These are phyloP conservation scores for Tetrahymena malaccensis DNA, from an alignment of 73 alveolate species.

Conservation along the genomic window DNA sequence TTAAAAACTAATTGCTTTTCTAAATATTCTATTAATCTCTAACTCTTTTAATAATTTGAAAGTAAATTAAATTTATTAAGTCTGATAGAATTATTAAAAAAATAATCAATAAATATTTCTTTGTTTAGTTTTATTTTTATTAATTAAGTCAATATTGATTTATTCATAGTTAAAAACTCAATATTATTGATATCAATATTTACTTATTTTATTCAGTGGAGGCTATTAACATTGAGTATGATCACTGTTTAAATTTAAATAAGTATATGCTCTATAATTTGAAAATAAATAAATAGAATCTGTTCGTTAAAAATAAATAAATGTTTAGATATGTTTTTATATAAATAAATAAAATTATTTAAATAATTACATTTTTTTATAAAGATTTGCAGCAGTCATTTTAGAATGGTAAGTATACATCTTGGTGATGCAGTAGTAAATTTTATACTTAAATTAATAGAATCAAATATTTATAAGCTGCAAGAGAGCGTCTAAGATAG, in stretches of 20 bases:
- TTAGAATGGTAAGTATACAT: not conserved
- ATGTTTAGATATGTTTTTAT: not conserved
- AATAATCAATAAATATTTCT: not conserved
- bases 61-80: not conserved
- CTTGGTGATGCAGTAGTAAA: not conserved
- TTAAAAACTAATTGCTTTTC: not conserved
- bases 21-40: not conserved
- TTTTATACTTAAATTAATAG: not conserved
- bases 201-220: not conserved
- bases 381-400: not conserved
- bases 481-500: not conserved
- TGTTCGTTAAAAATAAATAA: not conserved
- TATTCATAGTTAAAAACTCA: not conserved
- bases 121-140: not conserved
- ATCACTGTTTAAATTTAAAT: not conserved
- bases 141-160: not conserved
- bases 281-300: too few species aligned
- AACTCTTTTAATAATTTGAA: not conserved
- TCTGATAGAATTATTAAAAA: not conserved
- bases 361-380: not conserved
- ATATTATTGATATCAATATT: not conserved
- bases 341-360: too few species aligned
- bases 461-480: not conserved
- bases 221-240: not conserved
- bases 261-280: not conserved